These are phyloP conservation scores for Trichoderma atroviride DNA, from an alignment of 2,329 filamentous ascomycete species.

Conservation along the genomic window DNA sequence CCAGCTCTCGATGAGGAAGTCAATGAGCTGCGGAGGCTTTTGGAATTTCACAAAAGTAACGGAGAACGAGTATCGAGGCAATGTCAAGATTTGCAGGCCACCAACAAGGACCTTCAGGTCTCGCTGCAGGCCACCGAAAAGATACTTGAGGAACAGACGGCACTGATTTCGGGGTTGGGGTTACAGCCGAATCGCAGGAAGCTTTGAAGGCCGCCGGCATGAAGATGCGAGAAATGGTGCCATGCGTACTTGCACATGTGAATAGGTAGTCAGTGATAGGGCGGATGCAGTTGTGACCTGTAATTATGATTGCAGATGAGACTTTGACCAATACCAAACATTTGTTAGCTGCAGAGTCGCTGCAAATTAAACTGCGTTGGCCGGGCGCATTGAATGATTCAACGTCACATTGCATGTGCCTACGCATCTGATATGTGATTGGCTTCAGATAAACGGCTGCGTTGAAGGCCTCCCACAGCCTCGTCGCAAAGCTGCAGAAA, in stretches of 20 bases:
- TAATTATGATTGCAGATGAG: neutral
- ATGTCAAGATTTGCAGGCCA: constrained; percentile 10
- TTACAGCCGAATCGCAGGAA: neutral
- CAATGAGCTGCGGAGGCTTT: constrained; percentile 1
- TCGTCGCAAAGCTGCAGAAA: neutral
- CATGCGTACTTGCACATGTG: neutral
- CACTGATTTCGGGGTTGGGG: neutral
- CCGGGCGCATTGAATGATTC: neutral
- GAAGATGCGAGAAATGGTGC: neutral
- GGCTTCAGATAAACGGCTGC: neutral
- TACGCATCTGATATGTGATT: neutral
- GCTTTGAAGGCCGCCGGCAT: neutral
- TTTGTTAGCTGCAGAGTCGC: neutral
- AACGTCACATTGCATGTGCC: neutral
- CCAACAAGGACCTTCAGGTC: constrained; percentile 9
- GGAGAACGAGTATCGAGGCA: constrained; percentile 16
- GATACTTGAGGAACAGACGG: neutral
- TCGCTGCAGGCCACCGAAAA: neutral
- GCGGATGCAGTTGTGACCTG: neutral
- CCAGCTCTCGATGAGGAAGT: neutral
- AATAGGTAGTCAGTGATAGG: neutral
- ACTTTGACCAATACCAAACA: neutral
- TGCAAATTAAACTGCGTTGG: neutral
- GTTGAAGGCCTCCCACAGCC: constrained; percentile 14
- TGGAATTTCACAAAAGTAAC: constrained; percentile 22